Evolutionary conservation across 2,329 filamentous ascomycete genomes (phyloP).

Genomic region (Apiospora koreana): DNA sequence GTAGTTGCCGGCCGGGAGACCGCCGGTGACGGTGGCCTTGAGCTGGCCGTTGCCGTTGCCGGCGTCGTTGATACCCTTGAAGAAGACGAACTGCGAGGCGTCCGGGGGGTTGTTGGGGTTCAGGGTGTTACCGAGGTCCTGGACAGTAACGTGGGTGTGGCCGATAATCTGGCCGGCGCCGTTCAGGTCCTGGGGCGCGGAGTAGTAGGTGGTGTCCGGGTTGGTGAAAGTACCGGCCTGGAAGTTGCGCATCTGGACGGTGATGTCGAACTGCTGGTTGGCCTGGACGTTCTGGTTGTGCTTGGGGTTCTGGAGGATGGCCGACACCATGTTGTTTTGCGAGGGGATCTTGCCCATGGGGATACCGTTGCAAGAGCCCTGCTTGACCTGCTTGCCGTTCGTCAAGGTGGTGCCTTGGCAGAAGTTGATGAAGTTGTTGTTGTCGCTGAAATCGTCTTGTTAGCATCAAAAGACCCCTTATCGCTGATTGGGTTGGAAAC

Average conservation of each 20-base stretch:
- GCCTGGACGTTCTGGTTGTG: slow-evolving; percentile 49
- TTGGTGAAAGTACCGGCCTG: slow-evolving; percentile 62
- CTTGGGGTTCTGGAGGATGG: slow-evolving; percentile 53
- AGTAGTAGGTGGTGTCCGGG: slow-evolving; percentile 60
- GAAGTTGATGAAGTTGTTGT: slow-evolving; percentile 66
- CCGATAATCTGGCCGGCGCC: slow-evolving; percentile 53
- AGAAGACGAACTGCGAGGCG: slow-evolving; percentile 58
- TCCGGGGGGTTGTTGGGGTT: slow-evolving; percentile 55
- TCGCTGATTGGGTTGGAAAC: slow-evolving; percentile 23
- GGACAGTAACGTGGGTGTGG: slow-evolving; percentile 61
- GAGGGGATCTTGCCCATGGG: slow-evolving; percentile 63
- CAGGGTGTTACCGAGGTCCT: slow-evolving; percentile 52
- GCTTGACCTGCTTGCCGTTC: slow-evolving; percentile 59
- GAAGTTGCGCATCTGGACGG: slow-evolving; percentile 55
- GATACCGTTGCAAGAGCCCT: slow-evolving; percentile 66
- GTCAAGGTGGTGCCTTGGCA: slow-evolving; percentile 56
- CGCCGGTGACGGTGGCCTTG: slow-evolving; percentile 53
- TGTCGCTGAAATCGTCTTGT: slow-evolving; percentile 46
- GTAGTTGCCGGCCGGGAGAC: slow-evolving; percentile 64
- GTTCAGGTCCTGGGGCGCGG: slow-evolving; percentile 57
- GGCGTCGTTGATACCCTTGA: slow-evolving; percentile 67
- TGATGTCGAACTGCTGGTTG: slow-evolving; percentile 53
- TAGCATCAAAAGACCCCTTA: background rate
- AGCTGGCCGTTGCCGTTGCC: slow-evolving; percentile 58
- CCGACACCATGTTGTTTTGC: slow-evolving; percentile 58